Evolutionary conservation across 352 stramenopile species (phyloP).

Genomic region (Phytophthora sansomeana): DNA sequence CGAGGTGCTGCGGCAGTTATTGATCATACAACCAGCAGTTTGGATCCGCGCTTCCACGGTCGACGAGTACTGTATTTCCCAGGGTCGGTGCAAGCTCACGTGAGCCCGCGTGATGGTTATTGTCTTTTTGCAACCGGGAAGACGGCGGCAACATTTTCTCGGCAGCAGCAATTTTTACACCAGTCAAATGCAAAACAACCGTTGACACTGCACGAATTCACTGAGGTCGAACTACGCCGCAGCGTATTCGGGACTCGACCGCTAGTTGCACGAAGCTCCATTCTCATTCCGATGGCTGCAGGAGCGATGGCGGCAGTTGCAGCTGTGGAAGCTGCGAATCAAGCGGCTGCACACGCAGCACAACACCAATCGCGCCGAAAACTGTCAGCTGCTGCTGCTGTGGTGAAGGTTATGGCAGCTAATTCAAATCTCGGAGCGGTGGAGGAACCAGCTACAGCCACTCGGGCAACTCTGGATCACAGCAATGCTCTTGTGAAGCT

Average conservation of each 20-base stretch:
- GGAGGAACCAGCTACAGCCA: conserved; percentile 21
- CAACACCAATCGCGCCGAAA: conserved; percentile 34
- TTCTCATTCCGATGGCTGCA: conserved; percentile 32
- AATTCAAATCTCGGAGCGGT: conserved; percentile 6
- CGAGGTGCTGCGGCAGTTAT: conserved; percentile 34
- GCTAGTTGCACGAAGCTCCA: conserved; percentile 44
- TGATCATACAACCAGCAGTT: conserved; percentile 58
- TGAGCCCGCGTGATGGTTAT: conserved; percentile 53
- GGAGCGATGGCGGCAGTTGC: conserved; percentile 35
- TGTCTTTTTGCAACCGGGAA: conserved; percentile 51
- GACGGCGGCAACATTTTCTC: conserved; percentile 17
- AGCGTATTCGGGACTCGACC: conserved; percentile 17
- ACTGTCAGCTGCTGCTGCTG: conserved; percentile 20
- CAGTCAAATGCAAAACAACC: conserved; percentile 19
- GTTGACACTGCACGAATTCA: conserved; percentile 47
- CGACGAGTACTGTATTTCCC: conserved; percentile 51
- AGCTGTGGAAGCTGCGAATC: conserved; percentile 42
- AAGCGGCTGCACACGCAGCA: conserved; percentile 23
- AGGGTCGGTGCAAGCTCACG: conserved; percentile 46
- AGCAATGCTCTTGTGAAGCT: conserved; percentile 53
- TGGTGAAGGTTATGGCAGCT: conserved; percentile 10
- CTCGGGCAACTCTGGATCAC: conserved; percentile 24
- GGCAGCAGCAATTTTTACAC: conserved; percentile 2
- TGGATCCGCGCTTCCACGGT: conserved; percentile 58
- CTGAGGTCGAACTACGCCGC: conserved; percentile 40